Evolutionary conservation across 148 eudicot genomes (phyloP).

Genomic region (Rhododendron griersonianum): DNA sequence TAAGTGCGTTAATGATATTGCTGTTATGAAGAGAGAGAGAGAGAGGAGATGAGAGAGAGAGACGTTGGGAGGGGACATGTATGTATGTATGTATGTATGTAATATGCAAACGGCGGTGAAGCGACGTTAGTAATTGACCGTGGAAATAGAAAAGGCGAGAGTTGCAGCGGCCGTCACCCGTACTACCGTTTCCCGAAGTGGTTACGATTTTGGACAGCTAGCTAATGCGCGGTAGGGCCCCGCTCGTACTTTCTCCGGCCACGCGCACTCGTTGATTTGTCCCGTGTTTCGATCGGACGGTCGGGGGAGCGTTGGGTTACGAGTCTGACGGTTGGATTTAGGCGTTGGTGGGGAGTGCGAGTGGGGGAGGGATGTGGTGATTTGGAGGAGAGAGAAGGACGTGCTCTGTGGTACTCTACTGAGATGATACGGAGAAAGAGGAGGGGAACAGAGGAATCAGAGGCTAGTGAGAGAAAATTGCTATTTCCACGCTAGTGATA

Average conservation of each 20-base stretch:
- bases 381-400: neutral
- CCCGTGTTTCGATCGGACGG: neutral
- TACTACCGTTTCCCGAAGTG: constrained; percentile 28
- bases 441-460: neutral
- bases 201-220: constrained; percentile 16
- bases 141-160: neutral
- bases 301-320: neutral
- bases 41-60: constrained; percentile 13
- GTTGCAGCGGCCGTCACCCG: constrained; percentile 37
- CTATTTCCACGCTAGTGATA: neutral
- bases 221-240: neutral
- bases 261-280: too few species aligned
- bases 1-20: constrained; percentile 17
- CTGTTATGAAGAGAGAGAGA: constrained; percentile 14
- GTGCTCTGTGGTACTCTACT: neutral
- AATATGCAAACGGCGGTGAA: constrained; percentile 61
- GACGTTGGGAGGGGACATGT: neutral
- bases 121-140: constrained; percentile 32
- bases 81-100: neutral
- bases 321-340: too few species aligned
- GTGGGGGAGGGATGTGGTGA: neutral
- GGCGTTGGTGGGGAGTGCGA: neutral
- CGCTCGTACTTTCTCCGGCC: too few species aligned
- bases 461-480: neutral
- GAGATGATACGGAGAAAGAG: neutral